These are phyloP conservation scores for Laburnicola sp. DNA, from an alignment of 2,329 filamentous ascomycete species.

Conservation along the genomic window DNA sequence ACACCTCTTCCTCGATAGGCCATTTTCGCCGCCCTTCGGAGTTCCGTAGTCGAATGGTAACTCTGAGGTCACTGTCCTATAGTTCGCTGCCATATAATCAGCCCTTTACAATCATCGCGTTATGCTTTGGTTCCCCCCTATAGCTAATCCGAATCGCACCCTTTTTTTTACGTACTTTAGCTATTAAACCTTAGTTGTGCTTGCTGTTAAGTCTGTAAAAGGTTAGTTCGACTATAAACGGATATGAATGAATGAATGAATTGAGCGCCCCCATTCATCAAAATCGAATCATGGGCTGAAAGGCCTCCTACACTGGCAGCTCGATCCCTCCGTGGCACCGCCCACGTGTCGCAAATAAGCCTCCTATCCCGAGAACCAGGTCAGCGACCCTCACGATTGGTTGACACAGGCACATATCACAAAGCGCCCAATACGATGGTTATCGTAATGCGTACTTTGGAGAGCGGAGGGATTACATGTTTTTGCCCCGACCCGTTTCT, in stretches of 20 bases:
- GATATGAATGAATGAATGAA: too few species aligned
- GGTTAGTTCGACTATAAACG: too few species aligned
- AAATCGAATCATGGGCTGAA: constrained; percentile 4
- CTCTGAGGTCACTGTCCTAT: too few species aligned
- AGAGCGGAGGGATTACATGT: background rate
- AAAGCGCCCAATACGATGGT: background rate
- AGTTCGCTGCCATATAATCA: too few species aligned
- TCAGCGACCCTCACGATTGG: constrained; percentile 4
- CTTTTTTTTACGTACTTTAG: too few species aligned
- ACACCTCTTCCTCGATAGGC: background rate
- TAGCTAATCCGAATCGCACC: too few species aligned
- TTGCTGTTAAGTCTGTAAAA: too few species aligned
- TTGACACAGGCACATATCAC: constrained; percentile 3
- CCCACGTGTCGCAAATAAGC: constrained; percentile 20
- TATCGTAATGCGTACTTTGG: background rate
- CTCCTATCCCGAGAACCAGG: constrained; percentile 6
- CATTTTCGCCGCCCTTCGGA: too few species aligned
- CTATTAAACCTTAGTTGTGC: too few species aligned
- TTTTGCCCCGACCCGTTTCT: background rate
- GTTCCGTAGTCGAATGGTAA: too few species aligned
- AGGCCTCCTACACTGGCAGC: background rate
- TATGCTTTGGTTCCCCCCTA: too few species aligned
- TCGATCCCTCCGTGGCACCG: constrained; percentile 4
- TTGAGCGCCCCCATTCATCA: background rate
- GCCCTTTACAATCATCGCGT: too few species aligned